A percentile compares a stretch with the other conserved stretches of the same genome.
Evolutionary conservation across 495 filamentous ascomycete genomes (phyloP).

Genomic region (Xylaria bambusicola): DNA sequence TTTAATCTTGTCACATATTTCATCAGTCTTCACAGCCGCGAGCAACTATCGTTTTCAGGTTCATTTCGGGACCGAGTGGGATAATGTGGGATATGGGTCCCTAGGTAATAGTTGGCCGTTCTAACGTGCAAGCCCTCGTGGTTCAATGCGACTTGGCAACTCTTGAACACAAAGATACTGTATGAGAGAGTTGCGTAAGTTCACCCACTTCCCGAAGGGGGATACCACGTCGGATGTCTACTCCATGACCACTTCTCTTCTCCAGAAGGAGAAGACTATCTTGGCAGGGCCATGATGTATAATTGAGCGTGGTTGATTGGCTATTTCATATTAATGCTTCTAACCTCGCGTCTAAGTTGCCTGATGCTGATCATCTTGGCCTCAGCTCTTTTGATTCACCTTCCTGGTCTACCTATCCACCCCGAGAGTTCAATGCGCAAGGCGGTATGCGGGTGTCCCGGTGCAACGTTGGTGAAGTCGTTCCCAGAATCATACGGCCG

Average conservation of each 20-base stretch:
- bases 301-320: conserved; percentile 4
- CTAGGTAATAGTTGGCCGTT: too few species aligned
- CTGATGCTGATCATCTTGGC: background rate
- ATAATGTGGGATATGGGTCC: too few species aligned
- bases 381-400: background rate
- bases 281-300: conserved; percentile 3
- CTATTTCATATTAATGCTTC: background rate
- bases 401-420: background rate
- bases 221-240: background rate
- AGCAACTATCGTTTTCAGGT: too few species aligned
- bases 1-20: too few species aligned
- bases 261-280: background rate
- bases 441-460: too few species aligned
- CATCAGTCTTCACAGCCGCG: too few species aligned
- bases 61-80: too few species aligned
- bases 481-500: background rate
- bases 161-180: background rate
- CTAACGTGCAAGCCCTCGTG: background rate
- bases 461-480: too few species aligned
- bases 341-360: background rate
- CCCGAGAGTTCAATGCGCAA: background rate
- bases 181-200: conserved; percentile 13
- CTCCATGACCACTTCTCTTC: background rate
- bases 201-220: conserved; percentile 1
- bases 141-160: background rate